Evolutionary conservation across 169 alveolate species (phyloP).

Genomic region (Eimeria necatrix): DNA sequence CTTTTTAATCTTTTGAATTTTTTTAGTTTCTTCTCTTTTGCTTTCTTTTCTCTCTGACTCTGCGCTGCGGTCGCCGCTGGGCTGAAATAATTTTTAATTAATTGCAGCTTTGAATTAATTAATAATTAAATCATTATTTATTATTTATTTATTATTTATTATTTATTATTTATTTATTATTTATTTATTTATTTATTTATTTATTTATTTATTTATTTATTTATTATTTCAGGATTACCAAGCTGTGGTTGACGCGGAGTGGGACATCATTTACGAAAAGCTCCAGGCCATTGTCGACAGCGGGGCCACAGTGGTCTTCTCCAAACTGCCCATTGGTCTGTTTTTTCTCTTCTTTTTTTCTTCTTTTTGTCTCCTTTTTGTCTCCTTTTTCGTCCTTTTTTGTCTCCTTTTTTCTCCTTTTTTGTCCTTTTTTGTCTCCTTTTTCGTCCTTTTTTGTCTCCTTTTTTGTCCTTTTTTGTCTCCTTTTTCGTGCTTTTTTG

Average conservation of each 20-base stretch:
- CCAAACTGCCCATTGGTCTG: constrained; percentile 98
- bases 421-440: not conserved
- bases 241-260: constrained; percentile 98
- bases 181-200: not conserved
- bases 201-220: not conserved
- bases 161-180: not conserved
- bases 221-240: constrained; percentile 92
- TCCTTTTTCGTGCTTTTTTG: not conserved
- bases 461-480: not conserved
- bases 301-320: constrained; percentile 96
- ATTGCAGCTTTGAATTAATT: no score
- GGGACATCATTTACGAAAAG: constrained; percentile 97
- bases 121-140: no score
- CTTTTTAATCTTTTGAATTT: no score
- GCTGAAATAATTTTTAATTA: not conserved
- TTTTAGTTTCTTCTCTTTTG: no score
- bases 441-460: not conserved
- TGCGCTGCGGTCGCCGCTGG: not conserved
- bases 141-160: not conserved
- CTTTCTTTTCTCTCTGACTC: not conserved
- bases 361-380: not conserved
- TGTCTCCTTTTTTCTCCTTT: not conserved
- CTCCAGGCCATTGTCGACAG: constrained; percentile 94
- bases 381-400: not conserved
- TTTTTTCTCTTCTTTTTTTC: not conserved